A percentile compares a stretch with the other conserved stretches of the same genome.
Conservation (phyloP, 1,139 yeast species). For the Debaryomycetaceae sp. region DNA sequence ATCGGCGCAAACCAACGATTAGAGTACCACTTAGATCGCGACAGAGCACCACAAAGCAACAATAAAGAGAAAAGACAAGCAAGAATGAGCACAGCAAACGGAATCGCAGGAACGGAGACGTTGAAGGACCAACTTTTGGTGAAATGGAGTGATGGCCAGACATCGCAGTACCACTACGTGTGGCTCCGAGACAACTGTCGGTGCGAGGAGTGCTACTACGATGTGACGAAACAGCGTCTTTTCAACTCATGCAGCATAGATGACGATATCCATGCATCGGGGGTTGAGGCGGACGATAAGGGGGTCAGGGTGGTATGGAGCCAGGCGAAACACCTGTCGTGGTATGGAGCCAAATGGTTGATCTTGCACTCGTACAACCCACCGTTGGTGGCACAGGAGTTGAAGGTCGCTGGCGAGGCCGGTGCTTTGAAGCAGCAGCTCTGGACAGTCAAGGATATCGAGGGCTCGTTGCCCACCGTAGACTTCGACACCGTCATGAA, state of each 20-base stretch:
- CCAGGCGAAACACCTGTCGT: constrained; percentile 48
- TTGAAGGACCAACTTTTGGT: constrained; percentile 3
- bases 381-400: constrained; percentile 28
- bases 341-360: constrained; percentile 51
- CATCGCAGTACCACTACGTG: constrained; percentile 42
- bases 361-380: constrained; percentile 59
- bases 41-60: not conserved
- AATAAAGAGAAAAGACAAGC: not conserved
- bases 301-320: constrained; percentile 40
- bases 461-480: constrained; percentile 47
- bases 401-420: constrained; percentile 25
- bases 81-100: constrained; percentile 1
- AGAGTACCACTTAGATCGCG: too few relatives aligned
- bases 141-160: constrained; percentile 8
- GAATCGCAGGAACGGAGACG: not conserved
- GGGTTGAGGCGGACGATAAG: constrained; percentile 12
- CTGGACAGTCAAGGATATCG: constrained; percentile 53
- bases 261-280: constrained; percentile 40
- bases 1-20: too few relatives aligned
- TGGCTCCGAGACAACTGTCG: constrained; percentile 76
- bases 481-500: constrained; percentile 47
- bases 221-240: constrained; percentile 60
- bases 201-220: constrained; percentile 57
- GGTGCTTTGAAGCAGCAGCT: constrained; percentile 26
- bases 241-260: constrained; percentile 57